phyloP scores from a whole-genome alignment of 768 basidiomycete species.

The Tremella fuciformis region DNA sequence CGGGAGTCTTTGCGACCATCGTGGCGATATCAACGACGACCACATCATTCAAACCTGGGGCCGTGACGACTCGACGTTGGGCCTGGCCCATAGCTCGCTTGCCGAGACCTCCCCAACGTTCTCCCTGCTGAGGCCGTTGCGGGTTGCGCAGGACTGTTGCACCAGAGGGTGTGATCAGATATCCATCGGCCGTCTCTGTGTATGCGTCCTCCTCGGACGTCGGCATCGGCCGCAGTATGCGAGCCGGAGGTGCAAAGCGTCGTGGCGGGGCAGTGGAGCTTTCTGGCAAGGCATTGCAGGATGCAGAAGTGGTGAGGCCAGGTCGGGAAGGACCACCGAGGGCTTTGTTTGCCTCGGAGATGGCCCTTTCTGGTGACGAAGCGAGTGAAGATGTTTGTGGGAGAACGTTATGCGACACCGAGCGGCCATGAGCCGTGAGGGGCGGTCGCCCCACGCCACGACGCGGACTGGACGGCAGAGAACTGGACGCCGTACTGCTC shows the following conservation, averaged over 20 bases:
- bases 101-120: constrained; percentile 11
- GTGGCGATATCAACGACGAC: constrained; percentile 1
- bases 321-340: constrained; percentile 18
- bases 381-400: constrained; percentile 2
- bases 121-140: constrained; percentile 6
- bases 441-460: neutral
- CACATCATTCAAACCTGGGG: constrained; percentile 15
- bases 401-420: constrained; percentile 31
- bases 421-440: constrained; percentile 20
- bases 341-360: neutral
- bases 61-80: constrained; percentile 34
- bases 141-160: neutral
- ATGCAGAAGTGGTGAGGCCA: constrained; percentile 14
- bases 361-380: too few relatives aligned
- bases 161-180: constrained; percentile 5
- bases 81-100: constrained; percentile 35
- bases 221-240: constrained; percentile 4
- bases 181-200: neutral
- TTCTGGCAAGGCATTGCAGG: constrained; percentile 3
- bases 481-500: neutral
- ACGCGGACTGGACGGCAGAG: neutral
- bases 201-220: neutral
- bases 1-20: neutral
- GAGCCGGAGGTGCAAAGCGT: constrained; percentile 13
- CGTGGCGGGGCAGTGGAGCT: constrained; percentile 1